Base-by-base conservation (phyloP, 169 alveolate species). In the Perkinsus chesapeaki region DNA sequence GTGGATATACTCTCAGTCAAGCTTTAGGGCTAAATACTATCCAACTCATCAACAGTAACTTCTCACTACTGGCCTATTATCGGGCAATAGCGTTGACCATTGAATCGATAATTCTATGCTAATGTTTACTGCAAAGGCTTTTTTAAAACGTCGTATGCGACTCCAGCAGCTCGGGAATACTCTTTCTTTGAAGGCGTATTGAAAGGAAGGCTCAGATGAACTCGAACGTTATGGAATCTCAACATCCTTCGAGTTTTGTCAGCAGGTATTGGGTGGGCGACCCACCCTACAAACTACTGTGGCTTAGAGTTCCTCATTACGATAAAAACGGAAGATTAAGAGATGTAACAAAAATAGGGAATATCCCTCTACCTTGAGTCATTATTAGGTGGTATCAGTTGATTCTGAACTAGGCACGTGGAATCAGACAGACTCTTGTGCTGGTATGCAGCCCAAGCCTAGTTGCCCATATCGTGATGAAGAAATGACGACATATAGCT, bases 291-390 rank as follows among this genome's bases (percentile, higher is more conserved):
- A 60, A 60, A 34, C 27, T 60, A 60, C 92, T 91, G 38, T 91
- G 93, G 93, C 73, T 91, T 36, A 47, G 93, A 31, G 39, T 39
- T 19, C 93, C 93, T 7, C 38, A 91, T 39, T 91, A 60, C 39
- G 0, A 39, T 36, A 60, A 91, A 39, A 39, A 39, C 7, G 93
- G 93, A 34, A 91, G 60, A 39, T 19, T 91, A 39, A 36, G 31
- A 36, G 93, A 91, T 48, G 82, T 60, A 34, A 60, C 72, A 47
- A 47, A 10, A 9, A 10, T 9, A 47, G 72, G 72, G 72, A 9
- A 9, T 60, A 60, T 60, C n/a, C n/a, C n/a, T 7, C 31, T 60
- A 16, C 31, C 0, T 34, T 60, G 82, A 5, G 3, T 60, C 31
- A n/a, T n/a, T n/a, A n/a, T 23, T 9, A 60, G 82, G 23, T 60